These are phyloP conservation scores for Nannochloris sp. DNA, from an alignment of 139 green algal genomes.

Conservation along the genomic window DNA sequence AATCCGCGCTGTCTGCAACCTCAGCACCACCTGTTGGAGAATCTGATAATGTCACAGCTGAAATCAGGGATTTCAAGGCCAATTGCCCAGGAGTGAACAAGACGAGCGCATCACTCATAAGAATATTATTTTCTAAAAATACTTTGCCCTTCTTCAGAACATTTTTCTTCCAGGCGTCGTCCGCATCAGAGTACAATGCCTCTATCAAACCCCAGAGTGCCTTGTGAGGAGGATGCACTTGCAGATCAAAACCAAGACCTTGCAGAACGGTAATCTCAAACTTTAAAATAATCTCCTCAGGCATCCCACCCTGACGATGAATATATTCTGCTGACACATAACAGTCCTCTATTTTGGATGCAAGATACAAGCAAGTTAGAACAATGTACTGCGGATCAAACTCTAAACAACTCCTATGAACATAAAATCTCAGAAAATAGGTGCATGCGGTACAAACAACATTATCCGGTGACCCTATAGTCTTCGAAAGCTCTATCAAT, in stretches of 20 bases:
- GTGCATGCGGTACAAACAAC: slow-evolving; percentile 49
- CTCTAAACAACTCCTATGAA: slow-evolving; percentile 42
- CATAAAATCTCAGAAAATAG: slow-evolving; percentile 72
- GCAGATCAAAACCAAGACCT: slow-evolving; percentile 69
- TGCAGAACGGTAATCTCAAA: slow-evolving; percentile 39
- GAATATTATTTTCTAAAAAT: slow-evolving; percentile 37
- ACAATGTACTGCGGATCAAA: slow-evolving; percentile 58
- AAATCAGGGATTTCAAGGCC: slow-evolving; percentile 14
- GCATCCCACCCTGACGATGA: slow-evolving; percentile 26
- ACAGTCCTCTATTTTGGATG: slow-evolving; percentile 72
- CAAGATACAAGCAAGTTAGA: slow-evolving; percentile 71
- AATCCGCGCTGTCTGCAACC: no score
- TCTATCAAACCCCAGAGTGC: slow-evolving; percentile 41
- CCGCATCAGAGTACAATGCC: no score
- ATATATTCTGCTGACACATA: slow-evolving; percentile 67
- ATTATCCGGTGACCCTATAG: slow-evolving; percentile 22
- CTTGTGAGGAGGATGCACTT: slow-evolving; percentile 57
- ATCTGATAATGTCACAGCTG: no score
- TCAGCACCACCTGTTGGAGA: no score
- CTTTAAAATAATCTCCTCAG: slow-evolving; percentile 31
- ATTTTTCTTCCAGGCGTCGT: no score
- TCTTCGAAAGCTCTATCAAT: slow-evolving; percentile 1
- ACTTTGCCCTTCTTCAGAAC: no score
- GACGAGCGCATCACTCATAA: slow-evolving; percentile 69
- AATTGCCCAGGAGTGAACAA: slow-evolving; percentile 50